Base-by-base conservation (phyloP, 352 stramenopile species). In the Pythium sukuiense region DNA sequence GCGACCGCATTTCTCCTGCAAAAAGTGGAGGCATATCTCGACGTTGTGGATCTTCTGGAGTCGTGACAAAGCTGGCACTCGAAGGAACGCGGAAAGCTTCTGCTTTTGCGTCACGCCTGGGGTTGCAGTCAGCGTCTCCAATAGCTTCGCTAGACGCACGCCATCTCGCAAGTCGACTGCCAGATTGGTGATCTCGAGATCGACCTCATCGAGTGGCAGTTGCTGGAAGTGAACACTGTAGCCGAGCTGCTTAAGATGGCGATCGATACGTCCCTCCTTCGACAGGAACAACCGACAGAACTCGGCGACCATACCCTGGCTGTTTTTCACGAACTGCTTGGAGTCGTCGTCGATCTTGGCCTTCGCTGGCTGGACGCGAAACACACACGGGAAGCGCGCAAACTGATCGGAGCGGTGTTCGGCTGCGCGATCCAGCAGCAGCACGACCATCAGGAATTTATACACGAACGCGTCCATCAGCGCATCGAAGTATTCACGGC, bases 41-140 rank as follows among this genome's bases (percentile, higher is more conserved):
- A 98, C 88, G 71, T 99, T 99, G 79, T 98, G 93, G 11, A 99
- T 78, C 74, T 99, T 99, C 72, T 99, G 92, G 13, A 98, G 76
- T 16, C 96, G 77, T n/a, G 95, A 98, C 9, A 97, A 70, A 18
- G 96, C 92, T 6, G 97, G 97, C 11, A 99, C 79, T n/a, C 96
- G 87, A 49, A 99, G 80, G 37, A 87, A 90, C 11, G 65, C 73
- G 18, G 97, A 90, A 37, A 98, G 63, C 0, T 26, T 13, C 72
- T 55, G 27, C 50, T 53, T 30, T 32, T 52, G 54, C 50, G 52
- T 16, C 27, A 39, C 55, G 20, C n/a, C 55, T 49, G 73, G 35
- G 29, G 50, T 32, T 13, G 35, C 49, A 4, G 89, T 93, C 8
- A 99, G 65, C 12, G 90, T 81, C 62, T 99, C 97, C 63, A 98